Conservation (phyloP, 768 basidiomycete genomes). For the Agrocybe pediades region DNA sequence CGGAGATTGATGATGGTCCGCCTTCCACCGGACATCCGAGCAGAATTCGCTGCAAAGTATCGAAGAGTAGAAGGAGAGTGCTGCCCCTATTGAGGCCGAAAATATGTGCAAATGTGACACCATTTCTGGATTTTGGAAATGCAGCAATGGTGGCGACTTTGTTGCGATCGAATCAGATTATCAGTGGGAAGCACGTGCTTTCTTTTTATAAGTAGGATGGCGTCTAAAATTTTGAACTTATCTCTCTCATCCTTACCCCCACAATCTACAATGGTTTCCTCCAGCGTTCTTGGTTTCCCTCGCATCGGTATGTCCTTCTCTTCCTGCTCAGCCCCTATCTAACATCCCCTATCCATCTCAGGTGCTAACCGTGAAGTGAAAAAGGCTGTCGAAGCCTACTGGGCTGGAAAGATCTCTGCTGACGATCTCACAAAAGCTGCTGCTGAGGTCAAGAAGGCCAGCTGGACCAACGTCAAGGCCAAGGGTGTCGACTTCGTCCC, state of each 20-base stretch:
- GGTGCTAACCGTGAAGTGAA: slow-evolving; percentile 95
- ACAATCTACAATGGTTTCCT: slow-evolving; percentile 63
- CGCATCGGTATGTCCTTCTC: slow-evolving; percentile 66
- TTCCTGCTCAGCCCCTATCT: not conserved
- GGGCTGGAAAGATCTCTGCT: slow-evolving; percentile 88
- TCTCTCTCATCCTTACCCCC: slow-evolving; percentile 25
- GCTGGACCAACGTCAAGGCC: slow-evolving; percentile 85
- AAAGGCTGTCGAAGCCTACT: slow-evolving; percentile 98
- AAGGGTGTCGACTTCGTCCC: slow-evolving; percentile 90
- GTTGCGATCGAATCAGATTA: slow-evolving; percentile 35
- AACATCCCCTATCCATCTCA: slow-evolving; percentile 25
- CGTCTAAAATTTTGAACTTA: slow-evolving; percentile 18
- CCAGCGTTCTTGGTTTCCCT: slow-evolving; percentile 90
- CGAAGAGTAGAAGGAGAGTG: not conserved
- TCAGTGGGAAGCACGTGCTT: slow-evolving; percentile 37
- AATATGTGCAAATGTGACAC: not conserved
- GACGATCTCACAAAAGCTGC: slow-evolving; percentile 88
- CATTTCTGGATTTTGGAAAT: not conserved
- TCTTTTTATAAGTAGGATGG: slow-evolving; percentile 29
- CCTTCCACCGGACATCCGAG: not conserved
- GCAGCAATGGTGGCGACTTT: slow-evolving; percentile 13
- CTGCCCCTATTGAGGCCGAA: not conserved
- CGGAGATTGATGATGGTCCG: not conserved
- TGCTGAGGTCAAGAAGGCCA: slow-evolving; percentile 83
- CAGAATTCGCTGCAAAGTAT: not conserved